These are phyloP conservation scores for Aureobasidium sp. DNA, from an alignment of 2,329 filamentous ascomycete genomes.

Conservation along the genomic window DNA sequence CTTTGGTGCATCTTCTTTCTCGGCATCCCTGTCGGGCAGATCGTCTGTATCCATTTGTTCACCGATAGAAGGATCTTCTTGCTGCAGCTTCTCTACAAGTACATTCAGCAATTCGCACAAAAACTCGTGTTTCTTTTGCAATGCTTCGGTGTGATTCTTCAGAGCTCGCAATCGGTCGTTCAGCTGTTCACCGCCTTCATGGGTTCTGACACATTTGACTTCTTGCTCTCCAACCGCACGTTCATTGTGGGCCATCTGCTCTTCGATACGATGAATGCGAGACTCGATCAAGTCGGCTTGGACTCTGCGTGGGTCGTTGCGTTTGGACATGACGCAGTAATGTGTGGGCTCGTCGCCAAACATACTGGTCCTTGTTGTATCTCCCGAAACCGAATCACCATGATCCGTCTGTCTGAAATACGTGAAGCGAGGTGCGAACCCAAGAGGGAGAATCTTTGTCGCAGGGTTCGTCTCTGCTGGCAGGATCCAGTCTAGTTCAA, in stretches of 20 bases:
- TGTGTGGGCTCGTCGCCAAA: slow-evolving; percentile 94
- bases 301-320: slow-evolving; percentile 71
- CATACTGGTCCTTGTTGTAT: slow-evolving; percentile 72
- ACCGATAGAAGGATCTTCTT: slow-evolving; percentile 47
- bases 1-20: slow-evolving; percentile 35
- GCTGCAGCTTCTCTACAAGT: slow-evolving; percentile 46
- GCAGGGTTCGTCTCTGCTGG: slow-evolving; percentile 84
- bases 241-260: slow-evolving; percentile 69
- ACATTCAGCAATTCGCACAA: slow-evolving; percentile 50
- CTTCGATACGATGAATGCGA: slow-evolving; percentile 67
- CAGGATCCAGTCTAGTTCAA: slow-evolving; percentile 93
- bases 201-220: slow-evolving; percentile 44
- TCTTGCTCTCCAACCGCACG: slow-evolving; percentile 68
- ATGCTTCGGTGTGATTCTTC: slow-evolving; percentile 46
- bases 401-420: slow-evolving; percentile 98
- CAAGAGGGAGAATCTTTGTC: slow-evolving; percentile 87
- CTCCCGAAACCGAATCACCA: slow-evolving; percentile 67
- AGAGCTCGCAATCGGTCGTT: slow-evolving; percentile 48
- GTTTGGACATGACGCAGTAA: slow-evolving; percentile 78
- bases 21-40: slow-evolving; percentile 35
- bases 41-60: slow-evolving; percentile 32
- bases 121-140: slow-evolving; percentile 51
- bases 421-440: slow-evolving; percentile 87
- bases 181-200: slow-evolving; percentile 35
- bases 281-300: slow-evolving; percentile 79